These are phyloP conservation scores for Fusarium dlaminii DNA, from an alignment of 2,329 filamentous ascomycete species.

Conservation along the genomic window DNA sequence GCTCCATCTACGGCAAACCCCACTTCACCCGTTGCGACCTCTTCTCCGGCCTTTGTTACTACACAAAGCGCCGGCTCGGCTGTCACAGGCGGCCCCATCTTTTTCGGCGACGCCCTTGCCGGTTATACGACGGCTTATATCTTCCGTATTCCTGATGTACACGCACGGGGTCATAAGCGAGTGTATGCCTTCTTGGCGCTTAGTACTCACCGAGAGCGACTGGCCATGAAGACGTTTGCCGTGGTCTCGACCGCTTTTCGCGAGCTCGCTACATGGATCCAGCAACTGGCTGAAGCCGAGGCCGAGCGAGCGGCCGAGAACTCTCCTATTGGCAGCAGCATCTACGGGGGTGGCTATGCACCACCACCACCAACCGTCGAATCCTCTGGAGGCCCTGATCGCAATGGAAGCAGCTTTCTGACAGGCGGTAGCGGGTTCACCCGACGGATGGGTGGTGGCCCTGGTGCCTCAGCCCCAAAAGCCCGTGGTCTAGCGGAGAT, in stretches of 20 bases:
- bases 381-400: conserved; percentile 47
- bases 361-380: conserved; percentile 44
- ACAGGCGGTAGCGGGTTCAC: conserved; percentile 66
- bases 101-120: conserved; percentile 72
- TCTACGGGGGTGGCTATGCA: conserved; percentile 50
- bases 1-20: conserved; percentile 56
- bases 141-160: conserved; percentile 74
- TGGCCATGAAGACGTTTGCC: conserved; percentile 73
- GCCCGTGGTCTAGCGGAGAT: conserved; percentile 72
- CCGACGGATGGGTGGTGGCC: conserved; percentile 66
- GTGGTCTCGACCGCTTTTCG: conserved; percentile 70
- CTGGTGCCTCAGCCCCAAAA: conserved; percentile 64
- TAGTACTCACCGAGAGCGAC: conserved; percentile 70
- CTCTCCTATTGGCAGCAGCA: conserved; percentile 51
- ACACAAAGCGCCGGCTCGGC: conserved; percentile 63
- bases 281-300: conserved; percentile 70
- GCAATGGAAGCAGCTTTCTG: conserved; percentile 64
- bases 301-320: conserved; percentile 64
- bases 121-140: conserved; percentile 77
- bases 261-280: conserved; percentile 73
- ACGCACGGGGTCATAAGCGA: conserved; percentile 73
- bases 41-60: conserved; percentile 62
- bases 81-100: conserved; percentile 71
- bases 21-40: conserved; percentile 49
- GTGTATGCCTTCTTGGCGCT: conserved; percentile 74